phyloP scores from a whole-genome alignment of 2,329 filamentous ascomycete genomes.

The Phyllosticta citriasiana region DNA sequence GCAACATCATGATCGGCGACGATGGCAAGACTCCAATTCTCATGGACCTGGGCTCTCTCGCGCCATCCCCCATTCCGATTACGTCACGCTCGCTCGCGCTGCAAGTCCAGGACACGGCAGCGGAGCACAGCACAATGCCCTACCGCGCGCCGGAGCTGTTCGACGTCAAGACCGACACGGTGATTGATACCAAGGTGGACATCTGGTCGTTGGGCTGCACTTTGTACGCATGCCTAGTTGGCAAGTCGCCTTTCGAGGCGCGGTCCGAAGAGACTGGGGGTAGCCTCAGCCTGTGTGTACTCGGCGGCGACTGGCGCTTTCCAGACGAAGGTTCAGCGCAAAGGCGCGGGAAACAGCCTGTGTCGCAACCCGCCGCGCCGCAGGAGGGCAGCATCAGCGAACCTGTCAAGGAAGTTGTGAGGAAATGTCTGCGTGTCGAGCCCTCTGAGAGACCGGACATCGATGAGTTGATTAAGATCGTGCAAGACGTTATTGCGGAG shows the following conservation, averaged over 20 bases:
- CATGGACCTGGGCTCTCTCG: conserved; percentile 93
- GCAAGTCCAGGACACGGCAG: conserved; percentile 85
- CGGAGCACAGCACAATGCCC: conserved; percentile 96
- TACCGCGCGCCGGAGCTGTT: conserved; percentile 97
- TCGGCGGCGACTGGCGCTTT: conserved; percentile 93
- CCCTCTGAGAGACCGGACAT: conserved; percentile 80
- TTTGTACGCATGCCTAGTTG: conserved; percentile 91
- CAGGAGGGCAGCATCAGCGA: conserved; percentile 59
- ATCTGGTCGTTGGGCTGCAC: conserved; percentile 98
- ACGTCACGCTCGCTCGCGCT: conserved; percentile 84
- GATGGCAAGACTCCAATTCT: conserved; percentile 80
- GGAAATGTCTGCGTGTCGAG: conserved; percentile 78
- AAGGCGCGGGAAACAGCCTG: conserved; percentile 42
- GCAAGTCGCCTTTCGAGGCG: conserved; percentile 94
- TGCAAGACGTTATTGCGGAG: conserved; percentile 61
- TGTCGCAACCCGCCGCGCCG: conserved; percentile 14
- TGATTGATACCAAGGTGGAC: conserved; percentile 93
- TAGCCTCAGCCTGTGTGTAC: conserved; percentile 80
- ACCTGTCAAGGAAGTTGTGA: conserved; percentile 74
- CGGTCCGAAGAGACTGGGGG: conserved; percentile 94
- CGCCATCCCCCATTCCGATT: conserved; percentile 77
- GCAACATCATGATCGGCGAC: conserved; percentile 98
- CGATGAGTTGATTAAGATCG: conserved; percentile 67
- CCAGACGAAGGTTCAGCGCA: conserved; percentile 61
- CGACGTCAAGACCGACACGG: conserved; percentile 86